A percentile compares a stretch with the other conserved stretches of the same genome.
Evolutionary conservation across 2,329 filamentous ascomycete species (phyloP).

Genomic region (Geosmithia morbida): DNA sequence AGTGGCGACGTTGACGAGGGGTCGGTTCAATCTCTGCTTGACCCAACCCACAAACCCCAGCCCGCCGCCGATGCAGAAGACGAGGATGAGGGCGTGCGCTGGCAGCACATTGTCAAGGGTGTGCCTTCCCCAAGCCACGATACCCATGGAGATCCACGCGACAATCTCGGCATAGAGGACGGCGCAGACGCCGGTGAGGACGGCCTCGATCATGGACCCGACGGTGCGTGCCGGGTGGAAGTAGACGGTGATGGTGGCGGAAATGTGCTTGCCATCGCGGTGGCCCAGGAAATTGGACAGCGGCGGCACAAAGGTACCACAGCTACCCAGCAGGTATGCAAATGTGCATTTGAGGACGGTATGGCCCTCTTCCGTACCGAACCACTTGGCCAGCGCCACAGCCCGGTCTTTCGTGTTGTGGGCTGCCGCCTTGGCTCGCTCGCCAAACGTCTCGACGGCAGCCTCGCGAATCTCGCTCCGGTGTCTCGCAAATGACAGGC

Average conservation of each 20-base stretch:
- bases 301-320: constrained; percentile 69
- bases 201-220: constrained; percentile 82
- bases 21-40: constrained; percentile 65
- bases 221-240: constrained; percentile 80
- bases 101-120: constrained; percentile 50
- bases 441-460: constrained; percentile 5
- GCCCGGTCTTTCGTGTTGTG: constrained; percentile 20
- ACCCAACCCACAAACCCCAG: constrained; percentile 81
- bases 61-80: constrained; percentile 75
- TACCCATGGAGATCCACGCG: constrained; percentile 75
- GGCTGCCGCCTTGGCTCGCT: constrained; percentile 4
- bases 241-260: constrained; percentile 87
- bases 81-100: constrained; percentile 65
- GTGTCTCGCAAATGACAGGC: constrained; percentile 11
- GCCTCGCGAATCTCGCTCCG: constrained; percentile 6
- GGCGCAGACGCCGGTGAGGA: constrained; percentile 60
- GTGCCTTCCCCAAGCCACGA: constrained; percentile 64
- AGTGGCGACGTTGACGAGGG: constrained; percentile 70
- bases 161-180: constrained; percentile 58
- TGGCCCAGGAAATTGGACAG: constrained; percentile 63
- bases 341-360: constrained; percentile 83
- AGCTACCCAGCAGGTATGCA: constrained; percentile 73
- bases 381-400: constrained; percentile 38
- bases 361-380: constrained; percentile 58
- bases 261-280: constrained; percentile 85